Conservation (phyloP, 257 asterid species). For the Striga asiatica region DNA sequence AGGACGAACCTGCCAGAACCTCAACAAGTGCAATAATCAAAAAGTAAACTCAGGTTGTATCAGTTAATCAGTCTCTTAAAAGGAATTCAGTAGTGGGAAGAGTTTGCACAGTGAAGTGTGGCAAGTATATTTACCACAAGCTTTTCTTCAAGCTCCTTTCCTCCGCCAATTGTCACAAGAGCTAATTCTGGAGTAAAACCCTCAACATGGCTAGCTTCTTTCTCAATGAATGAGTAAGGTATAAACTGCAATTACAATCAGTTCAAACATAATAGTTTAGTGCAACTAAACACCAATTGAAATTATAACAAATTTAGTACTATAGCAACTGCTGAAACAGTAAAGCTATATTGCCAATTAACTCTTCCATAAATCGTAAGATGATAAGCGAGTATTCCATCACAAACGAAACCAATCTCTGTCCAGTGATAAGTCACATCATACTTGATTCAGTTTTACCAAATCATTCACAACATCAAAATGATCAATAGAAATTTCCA, state of each 20-base stretch:
- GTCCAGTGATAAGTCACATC: constrained; percentile 8
- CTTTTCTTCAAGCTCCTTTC: constrained; percentile 98
- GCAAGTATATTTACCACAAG: constrained; percentile 68
- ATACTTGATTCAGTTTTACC: constrained; percentile 1
- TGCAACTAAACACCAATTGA: constrained; percentile 10
- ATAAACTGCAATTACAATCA: constrained; percentile 49
- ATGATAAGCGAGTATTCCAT: too few relatives aligned
- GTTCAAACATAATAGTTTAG: too few relatives aligned
- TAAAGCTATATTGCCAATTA: too few relatives aligned
- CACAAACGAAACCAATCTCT: background rate
- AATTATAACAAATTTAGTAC: too few relatives aligned
- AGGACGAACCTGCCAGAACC: constrained; percentile 99
- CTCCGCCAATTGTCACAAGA: constrained; percentile 93
- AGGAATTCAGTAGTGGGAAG: constrained; percentile 8
- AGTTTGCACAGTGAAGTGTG: background rate
- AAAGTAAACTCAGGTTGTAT: constrained; percentile 36
- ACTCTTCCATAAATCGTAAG: too few relatives aligned
- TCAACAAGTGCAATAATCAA: constrained; percentile 62
- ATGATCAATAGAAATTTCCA: background rate
- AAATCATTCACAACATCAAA: background rate
- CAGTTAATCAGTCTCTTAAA: constrained; percentile 5
- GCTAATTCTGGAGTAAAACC: constrained; percentile 99
- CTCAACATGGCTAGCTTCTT: constrained; percentile 97
- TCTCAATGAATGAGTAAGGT: constrained; percentile 93
- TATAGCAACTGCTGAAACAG: constrained; percentile 1